phyloP scores from a whole-genome alignment of 495 filamentous ascomycete genomes.

The Venustampulla echinocandica region DNA sequence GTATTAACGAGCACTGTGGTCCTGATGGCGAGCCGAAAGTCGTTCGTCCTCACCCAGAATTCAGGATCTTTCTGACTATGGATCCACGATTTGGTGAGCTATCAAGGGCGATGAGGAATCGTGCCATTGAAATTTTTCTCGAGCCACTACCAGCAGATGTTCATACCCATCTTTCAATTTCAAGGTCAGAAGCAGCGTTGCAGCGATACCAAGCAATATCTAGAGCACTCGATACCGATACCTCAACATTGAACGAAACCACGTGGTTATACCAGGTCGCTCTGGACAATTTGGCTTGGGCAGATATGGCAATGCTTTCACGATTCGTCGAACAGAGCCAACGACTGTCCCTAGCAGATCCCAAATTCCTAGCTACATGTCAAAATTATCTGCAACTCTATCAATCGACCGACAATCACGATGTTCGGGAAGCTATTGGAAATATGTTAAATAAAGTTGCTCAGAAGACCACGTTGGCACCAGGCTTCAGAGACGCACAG shows the following conservation, averaged over 20 bases:
- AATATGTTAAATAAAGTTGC: constrained; percentile 11
- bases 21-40: constrained; percentile 73
- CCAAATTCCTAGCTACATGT: background rate
- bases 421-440: constrained; percentile 12
- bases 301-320: constrained; percentile 39
- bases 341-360: constrained; percentile 12
- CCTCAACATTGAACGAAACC: constrained; percentile 15
- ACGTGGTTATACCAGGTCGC: constrained; percentile 6
- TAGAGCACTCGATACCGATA: constrained; percentile 11
- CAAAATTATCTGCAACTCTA: constrained; percentile 9
- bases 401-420: constrained; percentile 5
- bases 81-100: constrained; percentile 90
- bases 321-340: constrained; percentile 25
- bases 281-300: constrained; percentile 47
- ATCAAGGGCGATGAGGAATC: constrained; percentile 93
- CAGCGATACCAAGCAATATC: constrained; percentile 9
- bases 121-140: constrained; percentile 84
- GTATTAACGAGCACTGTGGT: constrained; percentile 83
- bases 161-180: background rate
- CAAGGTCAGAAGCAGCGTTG: constrained; percentile 13
- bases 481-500: constrained; percentile 36
- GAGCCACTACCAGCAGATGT: constrained; percentile 23
- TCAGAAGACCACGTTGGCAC: constrained; percentile 20
- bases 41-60: constrained; percentile 74
- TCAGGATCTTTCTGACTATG: constrained; percentile 89